Conservation (phyloP, 345 rosid species). For the Angophora floribunda region DNA sequence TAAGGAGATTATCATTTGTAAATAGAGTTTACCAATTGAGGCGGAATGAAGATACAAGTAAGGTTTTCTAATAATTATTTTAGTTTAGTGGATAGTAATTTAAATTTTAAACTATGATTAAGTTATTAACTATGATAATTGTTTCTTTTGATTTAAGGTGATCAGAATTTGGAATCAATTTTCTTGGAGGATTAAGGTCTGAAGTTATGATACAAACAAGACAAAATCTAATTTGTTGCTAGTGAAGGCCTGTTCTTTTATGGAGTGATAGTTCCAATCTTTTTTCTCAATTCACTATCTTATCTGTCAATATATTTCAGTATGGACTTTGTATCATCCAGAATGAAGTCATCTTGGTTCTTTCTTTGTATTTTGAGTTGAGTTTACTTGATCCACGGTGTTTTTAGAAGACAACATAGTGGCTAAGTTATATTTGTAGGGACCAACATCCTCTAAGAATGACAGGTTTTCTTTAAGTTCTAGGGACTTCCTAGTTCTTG, state of each 20-base stretch:
- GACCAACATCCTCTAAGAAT: slow-evolving; percentile 43
- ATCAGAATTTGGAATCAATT: no score
- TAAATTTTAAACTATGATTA: no score
- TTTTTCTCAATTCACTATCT: neutral
- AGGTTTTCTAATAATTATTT: no score
- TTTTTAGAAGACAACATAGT: neutral
- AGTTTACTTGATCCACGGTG: neutral
- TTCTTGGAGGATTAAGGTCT: no score
- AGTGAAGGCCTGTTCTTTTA: neutral
- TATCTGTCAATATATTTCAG: neutral
- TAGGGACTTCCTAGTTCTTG: slow-evolving; percentile 94
- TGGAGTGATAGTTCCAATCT: neutral
- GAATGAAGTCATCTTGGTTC: neutral
- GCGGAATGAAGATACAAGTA: no score
- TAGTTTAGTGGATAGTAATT: no score
- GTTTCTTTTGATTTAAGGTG: no score
- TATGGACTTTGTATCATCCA: neutral
- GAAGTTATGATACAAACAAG: neutral
- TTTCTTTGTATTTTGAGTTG: neutral
- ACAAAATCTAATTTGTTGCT: neutral
- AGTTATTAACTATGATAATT: no score
- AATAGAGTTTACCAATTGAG: no score
- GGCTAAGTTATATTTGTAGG: slow-evolving; percentile 35
- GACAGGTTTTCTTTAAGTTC: slow-evolving; percentile 80
- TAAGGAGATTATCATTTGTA: no score